Conservation (phyloP, 1,284 basidiomycete species). For the Malassezia furfur region DNA sequence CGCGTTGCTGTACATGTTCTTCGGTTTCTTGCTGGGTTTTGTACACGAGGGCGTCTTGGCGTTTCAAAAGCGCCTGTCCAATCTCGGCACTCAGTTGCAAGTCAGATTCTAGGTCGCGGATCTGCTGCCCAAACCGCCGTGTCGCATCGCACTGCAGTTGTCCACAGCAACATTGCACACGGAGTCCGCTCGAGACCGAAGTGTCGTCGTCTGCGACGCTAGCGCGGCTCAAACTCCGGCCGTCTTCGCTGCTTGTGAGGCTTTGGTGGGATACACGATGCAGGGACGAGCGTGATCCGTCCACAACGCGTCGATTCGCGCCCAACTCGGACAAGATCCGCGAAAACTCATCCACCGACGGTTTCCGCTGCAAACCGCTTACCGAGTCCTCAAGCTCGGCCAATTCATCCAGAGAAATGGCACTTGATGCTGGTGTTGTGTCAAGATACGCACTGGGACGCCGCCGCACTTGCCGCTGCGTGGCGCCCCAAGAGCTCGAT, state of each 20-base stretch:
- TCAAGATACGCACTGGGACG: not conserved
- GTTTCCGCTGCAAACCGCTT: constrained; percentile 1
- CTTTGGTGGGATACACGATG: constrained; percentile 1
- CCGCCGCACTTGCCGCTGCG: not conserved
- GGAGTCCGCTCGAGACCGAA: not conserved
- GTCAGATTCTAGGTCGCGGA: constrained; percentile 42
- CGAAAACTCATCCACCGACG: constrained; percentile 10
- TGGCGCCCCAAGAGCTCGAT: not conserved
- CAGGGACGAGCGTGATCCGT: too few relatives aligned
- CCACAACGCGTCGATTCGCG: constrained; percentile 1
- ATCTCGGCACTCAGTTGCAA: constrained; percentile 58
- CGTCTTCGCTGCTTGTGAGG: constrained; percentile 12
- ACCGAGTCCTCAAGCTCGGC: constrained; percentile 10
- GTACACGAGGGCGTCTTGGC: constrained; percentile 74
- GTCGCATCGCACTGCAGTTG: constrained; percentile 32
- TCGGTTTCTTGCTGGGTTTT: constrained; percentile 49
- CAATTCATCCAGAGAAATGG: constrained; percentile 3
- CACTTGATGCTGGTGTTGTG: not conserved
- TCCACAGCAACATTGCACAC: constrained; percentile 30
- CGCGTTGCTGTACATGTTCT: constrained; percentile 37
- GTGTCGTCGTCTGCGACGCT: not conserved
- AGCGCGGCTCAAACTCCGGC: not conserved
- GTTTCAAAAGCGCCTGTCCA: constrained; percentile 74
- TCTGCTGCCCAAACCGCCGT: constrained; percentile 32
- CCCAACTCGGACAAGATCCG: constrained; percentile 18